Conservation (phyloP, 352 stramenopile species). For the Phytophthora rubi region DNA sequence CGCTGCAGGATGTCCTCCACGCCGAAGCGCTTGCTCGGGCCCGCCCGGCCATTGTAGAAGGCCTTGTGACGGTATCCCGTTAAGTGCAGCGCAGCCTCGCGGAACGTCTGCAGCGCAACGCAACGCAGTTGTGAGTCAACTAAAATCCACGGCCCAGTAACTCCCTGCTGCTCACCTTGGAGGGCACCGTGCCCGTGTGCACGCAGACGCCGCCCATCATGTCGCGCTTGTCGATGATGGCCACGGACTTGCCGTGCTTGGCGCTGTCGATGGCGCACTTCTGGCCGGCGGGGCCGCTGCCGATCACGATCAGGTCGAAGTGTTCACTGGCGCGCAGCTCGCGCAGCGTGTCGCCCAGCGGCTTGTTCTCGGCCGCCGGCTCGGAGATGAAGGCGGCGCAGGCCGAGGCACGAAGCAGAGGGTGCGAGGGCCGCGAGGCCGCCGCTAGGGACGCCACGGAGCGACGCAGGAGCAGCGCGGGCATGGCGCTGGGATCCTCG, state of each 20-base stretch:
- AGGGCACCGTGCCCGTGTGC: conserved; percentile 90
- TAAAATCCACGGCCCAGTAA: no score
- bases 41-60: conserved; percentile 85
- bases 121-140: conserved; percentile 4
- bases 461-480: conserved; percentile 33
- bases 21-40: conserved; percentile 71
- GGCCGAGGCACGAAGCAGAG: conserved; percentile 7
- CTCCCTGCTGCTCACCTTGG: conserved; percentile 52
- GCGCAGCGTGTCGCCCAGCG: conserved; percentile 72
- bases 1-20: conserved; percentile 87
- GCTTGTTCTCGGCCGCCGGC: conserved; percentile 9
- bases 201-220: conserved; percentile 91
- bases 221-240: conserved; percentile 90
- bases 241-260: conserved; percentile 85
- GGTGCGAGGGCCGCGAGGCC: conserved; percentile 6
- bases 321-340: conserved; percentile 87
- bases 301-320: conserved; percentile 91
- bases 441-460: conserved; percentile 21
- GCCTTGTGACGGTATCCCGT: conserved; percentile 89
- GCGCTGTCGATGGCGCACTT: conserved; percentile 92
- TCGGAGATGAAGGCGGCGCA: conserved; percentile 20
- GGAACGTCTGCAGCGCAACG: conserved; percentile 72
- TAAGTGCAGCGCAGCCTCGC: conserved; percentile 89
- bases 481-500: neutral
- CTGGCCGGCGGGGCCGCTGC: conserved; percentile 86